A percentile compares a stretch with the other conserved stretches of the same genome.
These are phyloP conservation scores for Barnettozyma pratensis DNA, from an alignment of 805 yeast species.

Conservation along the genomic window DNA sequence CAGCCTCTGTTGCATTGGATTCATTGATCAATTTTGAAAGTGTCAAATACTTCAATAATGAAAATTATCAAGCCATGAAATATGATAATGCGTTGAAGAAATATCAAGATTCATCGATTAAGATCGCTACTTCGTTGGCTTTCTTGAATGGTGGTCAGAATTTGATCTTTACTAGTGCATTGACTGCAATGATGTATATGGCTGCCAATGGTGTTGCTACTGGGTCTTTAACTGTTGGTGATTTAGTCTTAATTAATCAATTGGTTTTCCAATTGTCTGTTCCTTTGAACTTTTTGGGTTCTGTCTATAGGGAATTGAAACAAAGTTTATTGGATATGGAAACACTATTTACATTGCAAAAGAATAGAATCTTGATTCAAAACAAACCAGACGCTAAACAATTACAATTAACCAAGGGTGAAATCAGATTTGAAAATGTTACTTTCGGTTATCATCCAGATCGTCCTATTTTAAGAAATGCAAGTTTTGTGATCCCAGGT, in stretches of 20 bases:
- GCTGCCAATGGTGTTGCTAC: constrained; percentile 89
- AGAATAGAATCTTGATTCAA: constrained; percentile 59
- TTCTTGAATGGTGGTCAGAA: constrained; percentile 77
- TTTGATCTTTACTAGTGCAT: constrained; percentile 76
- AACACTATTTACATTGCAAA: constrained; percentile 80
- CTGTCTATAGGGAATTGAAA: constrained; percentile 91
- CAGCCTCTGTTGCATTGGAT: constrained; percentile 93
- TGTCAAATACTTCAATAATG: constrained; percentile 93
- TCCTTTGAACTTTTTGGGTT: constrained; percentile 90
- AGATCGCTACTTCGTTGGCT: constrained; percentile 81
- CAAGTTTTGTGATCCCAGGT: constrained; percentile 80
- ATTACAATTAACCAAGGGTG: constrained; percentile 49
- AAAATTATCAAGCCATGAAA: constrained; percentile 67
- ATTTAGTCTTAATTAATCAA: constrained; percentile 89
- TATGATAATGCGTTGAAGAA: constrained; percentile 69
- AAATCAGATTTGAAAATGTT: constrained; percentile 84
- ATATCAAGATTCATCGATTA: constrained; percentile 66
- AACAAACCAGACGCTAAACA: constrained; percentile 62
- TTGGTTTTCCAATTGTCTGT: constrained; percentile 93
- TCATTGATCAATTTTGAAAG: constrained; percentile 92
- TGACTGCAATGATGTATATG: constrained; percentile 97
- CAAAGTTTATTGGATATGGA: constrained; percentile 96
- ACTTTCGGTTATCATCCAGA: constrained; percentile 89
- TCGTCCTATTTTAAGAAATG: constrained; percentile 77
- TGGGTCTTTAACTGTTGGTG: constrained; percentile 87